Evolutionary conservation across 331 rosid genomes (phyloP).

Genomic region (Phaseolus coccineus): DNA sequence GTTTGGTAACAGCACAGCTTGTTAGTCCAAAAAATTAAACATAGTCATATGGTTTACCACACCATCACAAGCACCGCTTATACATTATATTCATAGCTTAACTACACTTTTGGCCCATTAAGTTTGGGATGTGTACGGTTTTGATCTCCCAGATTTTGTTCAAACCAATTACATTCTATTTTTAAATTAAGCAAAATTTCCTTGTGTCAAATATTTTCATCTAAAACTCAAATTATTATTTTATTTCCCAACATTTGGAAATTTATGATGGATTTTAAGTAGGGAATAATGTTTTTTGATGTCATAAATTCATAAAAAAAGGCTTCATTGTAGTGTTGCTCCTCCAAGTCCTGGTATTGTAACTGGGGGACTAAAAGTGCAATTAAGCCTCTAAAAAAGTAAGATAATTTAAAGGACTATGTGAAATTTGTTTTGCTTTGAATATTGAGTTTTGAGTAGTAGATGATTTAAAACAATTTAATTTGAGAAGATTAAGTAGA

Average conservation of each 20-base stretch:
- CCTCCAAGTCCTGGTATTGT: no score
- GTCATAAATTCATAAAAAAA: neutral
- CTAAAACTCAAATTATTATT: neutral
- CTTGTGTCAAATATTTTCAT: neutral
- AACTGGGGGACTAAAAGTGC: no score
- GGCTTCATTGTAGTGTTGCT: no score
- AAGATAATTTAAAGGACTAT: neutral
- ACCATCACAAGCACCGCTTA: neutral
- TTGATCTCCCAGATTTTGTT: neutral
- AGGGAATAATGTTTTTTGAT: neutral
- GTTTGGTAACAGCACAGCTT: conserved; percentile 42
- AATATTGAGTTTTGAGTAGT: neutral
- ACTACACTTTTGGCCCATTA: neutral
- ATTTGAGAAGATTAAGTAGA: neutral
- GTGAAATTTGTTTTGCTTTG: neutral
- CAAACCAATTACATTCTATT: neutral
- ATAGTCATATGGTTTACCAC: neutral
- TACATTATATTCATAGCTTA: neutral
- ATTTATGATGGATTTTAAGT: neutral
- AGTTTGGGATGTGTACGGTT: neutral
- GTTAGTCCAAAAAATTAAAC: neutral
- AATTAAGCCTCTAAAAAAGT: no score
- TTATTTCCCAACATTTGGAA: neutral
- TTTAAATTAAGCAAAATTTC: neutral
- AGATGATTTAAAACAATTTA: neutral